Evolutionary conservation across 2,329 filamentous ascomycete species (phyloP), one percentile per base, ranked within the genome.

Genomic region (Pestalotiopsis sp.): DNA sequence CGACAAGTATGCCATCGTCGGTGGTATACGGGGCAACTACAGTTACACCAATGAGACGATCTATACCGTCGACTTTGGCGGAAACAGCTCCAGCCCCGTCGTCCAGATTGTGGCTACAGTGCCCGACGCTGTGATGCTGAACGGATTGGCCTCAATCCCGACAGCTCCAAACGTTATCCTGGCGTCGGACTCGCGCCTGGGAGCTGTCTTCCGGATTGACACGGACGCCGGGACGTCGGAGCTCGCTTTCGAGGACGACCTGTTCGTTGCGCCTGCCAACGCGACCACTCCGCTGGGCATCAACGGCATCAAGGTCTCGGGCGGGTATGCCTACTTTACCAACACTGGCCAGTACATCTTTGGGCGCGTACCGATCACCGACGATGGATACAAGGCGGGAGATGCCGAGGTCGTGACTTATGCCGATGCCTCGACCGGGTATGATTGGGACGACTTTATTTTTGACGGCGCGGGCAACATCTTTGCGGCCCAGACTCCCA

Each of bases 11-110:
- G 64, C 64, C 27, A 58, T 66, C 23, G 64, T 58, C 3, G 64
- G 70, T 20, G 68, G 70, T 20, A 61, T 71, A 20, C 36, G 68
- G 11, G 70, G 68, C 20, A 65, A 64, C 57, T 71, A 67, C 61
- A 67, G 57, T 31, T 71, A 71, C 38, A 66, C 66, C 38, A 65
- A 71, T 36, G 70, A 71, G 56, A 71, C 70, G 13, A 67, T 71
- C 67, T 71, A 67, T 67, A 70, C 70, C 5, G 65, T 70, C 20
- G 68, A 71, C 39, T 71, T 70, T 49, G 11, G 39, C 39, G 62
- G 38, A 23, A 70, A 67, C 12, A 20, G n/a, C 27, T 49, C 39
- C 5, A 67, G 61, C 41, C 45, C 70, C 4, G 25, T 61, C n/a
- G 17, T 71, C 7, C 61, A 68, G 56, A 61, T 66, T 12, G 70